Conservation (phyloP, 2,329 filamentous ascomycete species). For the Penicillium italicum region DNA sequence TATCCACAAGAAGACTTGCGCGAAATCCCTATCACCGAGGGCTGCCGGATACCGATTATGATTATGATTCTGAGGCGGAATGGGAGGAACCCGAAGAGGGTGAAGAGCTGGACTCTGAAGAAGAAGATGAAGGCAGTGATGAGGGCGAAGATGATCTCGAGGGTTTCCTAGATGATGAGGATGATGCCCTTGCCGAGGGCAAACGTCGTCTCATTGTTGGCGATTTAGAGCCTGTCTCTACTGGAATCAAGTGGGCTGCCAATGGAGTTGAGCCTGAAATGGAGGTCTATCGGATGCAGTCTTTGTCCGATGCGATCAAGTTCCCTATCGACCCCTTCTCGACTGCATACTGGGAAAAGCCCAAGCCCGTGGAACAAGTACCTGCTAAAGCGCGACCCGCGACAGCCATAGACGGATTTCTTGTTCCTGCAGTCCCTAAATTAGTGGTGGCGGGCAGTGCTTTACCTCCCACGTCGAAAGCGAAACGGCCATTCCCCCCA, state of each 20-base stretch:
- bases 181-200: conserved; percentile 58
- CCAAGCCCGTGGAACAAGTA: conserved; percentile 25
- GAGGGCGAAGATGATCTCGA: conserved; percentile 82
- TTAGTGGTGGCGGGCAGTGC: conserved; percentile 11
- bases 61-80: conserved; percentile 63
- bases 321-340: conserved; percentile 82
- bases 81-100: conserved; percentile 70
- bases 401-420: conserved; percentile 20
- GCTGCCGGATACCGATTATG: conserved; percentile 57
- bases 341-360: conserved; percentile 67
- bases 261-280: conserved; percentile 49
- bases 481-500: conserved; percentile 50
- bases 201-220: conserved; percentile 59
- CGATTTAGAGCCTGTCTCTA: conserved; percentile 71
- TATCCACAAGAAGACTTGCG: conserved; percentile 45
- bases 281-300: conserved; percentile 66
- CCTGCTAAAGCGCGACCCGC: conserved; percentile 15
- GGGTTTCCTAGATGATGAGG: conserved; percentile 83
- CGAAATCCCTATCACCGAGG: conserved; percentile 53
- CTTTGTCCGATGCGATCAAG: conserved; percentile 56
- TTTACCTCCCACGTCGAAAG: conserved; percentile 21
- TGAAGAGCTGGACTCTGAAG: conserved; percentile 63
- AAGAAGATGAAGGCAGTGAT: conserved; percentile 59
- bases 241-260: conserved; percentile 78
- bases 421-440: conserved; percentile 14